Conservation (phyloP, 2,329 filamentous ascomycete species). For the Colletotrichum gloeosporioides region DNA sequence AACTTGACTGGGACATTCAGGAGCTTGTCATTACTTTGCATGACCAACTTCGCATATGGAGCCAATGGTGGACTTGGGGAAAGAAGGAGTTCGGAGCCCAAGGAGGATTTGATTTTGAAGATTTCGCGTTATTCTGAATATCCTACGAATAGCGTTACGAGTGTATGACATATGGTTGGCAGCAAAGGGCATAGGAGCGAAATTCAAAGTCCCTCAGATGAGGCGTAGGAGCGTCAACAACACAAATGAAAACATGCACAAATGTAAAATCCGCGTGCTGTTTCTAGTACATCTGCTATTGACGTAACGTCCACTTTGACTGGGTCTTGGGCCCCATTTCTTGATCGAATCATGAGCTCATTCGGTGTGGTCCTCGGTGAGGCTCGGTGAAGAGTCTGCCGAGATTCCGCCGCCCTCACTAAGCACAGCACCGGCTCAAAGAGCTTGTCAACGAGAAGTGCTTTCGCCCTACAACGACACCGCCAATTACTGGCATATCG, state of each 20-base stretch:
- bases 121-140: slow-evolving; percentile 10
- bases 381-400: slow-evolving; percentile 19
- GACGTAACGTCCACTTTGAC: neutral
- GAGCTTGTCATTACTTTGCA: slow-evolving; percentile 35
- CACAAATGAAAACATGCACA: neutral
- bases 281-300: neutral
- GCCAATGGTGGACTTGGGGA: slow-evolving; percentile 33
- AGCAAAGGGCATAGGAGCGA: neutral
- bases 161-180: neutral
- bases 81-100: neutral
- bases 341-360: neutral
- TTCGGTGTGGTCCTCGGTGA: slow-evolving; percentile 12
- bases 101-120: neutral
- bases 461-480: slow-evolving; percentile 9
- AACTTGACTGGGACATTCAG: slow-evolving; percentile 34
- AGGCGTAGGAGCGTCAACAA: neutral
- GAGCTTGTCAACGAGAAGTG: neutral
- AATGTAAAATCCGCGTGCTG: neutral
- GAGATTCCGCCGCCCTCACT: slow-evolving; percentile 21
- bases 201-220: neutral
- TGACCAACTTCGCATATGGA: slow-evolving; percentile 37
- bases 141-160: neutral
- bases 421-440: slow-evolving; percentile 11
- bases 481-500: slow-evolving; percentile 21
- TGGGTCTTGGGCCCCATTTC: neutral